phyloP scores from a whole-genome alignment of 2,329 filamentous ascomycete genomes.

The Penicillium sp. region DNA sequence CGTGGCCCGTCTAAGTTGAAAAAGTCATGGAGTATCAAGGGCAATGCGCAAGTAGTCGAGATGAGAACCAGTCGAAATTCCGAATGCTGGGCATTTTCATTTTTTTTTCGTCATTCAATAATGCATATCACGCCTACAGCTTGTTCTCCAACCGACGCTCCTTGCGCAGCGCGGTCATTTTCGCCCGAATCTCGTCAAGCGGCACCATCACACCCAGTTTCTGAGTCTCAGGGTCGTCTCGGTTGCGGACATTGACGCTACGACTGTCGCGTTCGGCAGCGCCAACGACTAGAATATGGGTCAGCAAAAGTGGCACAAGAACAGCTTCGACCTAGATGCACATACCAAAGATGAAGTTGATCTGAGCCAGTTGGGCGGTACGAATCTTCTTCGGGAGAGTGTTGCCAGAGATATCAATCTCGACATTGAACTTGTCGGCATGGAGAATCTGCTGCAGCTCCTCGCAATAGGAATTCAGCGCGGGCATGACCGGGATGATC shows the following conservation, averaged over 20 bases:
- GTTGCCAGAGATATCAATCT: constrained; percentile 54
- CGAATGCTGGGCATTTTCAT: constrained; percentile 21
- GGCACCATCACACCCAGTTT: constrained; percentile 65
- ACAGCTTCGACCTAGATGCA: too few species aligned
- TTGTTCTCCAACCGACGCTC: constrained; percentile 49
- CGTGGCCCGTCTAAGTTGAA: neutral
- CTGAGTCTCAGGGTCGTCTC: constrained; percentile 65
- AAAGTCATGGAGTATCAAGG: neutral
- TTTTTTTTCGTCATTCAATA: constrained; percentile 22
- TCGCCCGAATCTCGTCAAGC: constrained; percentile 61
- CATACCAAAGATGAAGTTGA: constrained; percentile 53
- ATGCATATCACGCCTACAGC: constrained; percentile 34
- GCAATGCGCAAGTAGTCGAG: neutral
- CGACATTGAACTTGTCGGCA: constrained; percentile 52
- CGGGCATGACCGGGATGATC: constrained; percentile 56
- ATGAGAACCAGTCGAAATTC: constrained; percentile 10
- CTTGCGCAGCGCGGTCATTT: constrained; percentile 54
- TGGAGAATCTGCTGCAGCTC: constrained; percentile 52
- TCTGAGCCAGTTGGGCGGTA: constrained; percentile 2
- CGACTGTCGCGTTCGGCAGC: too few species aligned
- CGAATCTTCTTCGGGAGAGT: constrained; percentile 32
- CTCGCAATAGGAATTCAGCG: constrained; percentile 52
- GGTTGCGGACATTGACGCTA: constrained; percentile 53
- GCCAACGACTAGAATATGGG: too few species aligned
- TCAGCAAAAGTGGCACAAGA: too few species aligned